phyloP scores from a whole-genome alignment of 1,284 basidiomycete genomes.

The Rhodotorula sp. region DNA sequence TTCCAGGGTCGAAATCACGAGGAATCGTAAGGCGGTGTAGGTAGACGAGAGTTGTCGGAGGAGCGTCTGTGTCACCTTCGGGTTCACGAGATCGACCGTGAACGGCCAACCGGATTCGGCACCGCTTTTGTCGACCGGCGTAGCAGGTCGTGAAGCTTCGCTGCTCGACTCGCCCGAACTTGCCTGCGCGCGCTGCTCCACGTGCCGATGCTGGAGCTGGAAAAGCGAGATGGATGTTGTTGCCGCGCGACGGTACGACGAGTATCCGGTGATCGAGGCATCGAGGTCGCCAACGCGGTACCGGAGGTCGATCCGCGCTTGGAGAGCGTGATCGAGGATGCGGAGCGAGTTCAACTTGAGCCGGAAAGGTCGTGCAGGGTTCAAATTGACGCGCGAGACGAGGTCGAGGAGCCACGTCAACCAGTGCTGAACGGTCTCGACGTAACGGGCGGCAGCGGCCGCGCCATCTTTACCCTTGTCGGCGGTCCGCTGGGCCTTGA shows the following conservation, averaged over 20 bases:
- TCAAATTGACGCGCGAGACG: slow-evolving; percentile 24
- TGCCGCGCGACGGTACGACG: slow-evolving; percentile 30
- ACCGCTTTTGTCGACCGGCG: neutral
- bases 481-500: slow-evolving; percentile 24
- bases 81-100: slow-evolving; percentile 24
- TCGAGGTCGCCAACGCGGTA: slow-evolving; percentile 10
- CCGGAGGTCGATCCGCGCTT: slow-evolving; percentile 29
- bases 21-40: slow-evolving; percentile 30
- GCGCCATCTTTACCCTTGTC: slow-evolving; percentile 22
- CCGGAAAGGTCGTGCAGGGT: slow-evolving; percentile 37
- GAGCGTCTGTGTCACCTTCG: slow-evolving; percentile 31
- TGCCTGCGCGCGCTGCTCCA: neutral
- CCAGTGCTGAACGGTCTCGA: slow-evolving; percentile 17
- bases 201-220: slow-evolving; percentile 23
- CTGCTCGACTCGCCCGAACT: neutral
- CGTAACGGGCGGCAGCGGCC: slow-evolving; percentile 15
- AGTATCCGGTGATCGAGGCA: slow-evolving; percentile 27
- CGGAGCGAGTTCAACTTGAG: slow-evolving; percentile 36
- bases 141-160: slow-evolving; percentile 2
- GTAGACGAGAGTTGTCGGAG: slow-evolving; percentile 34
- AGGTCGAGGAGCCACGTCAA: slow-evolving; percentile 25
- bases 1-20: slow-evolving; percentile 35
- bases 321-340: slow-evolving; percentile 35
- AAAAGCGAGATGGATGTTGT: slow-evolving; percentile 30
- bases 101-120: slow-evolving; percentile 35